A percentile compares a stretch with the other conserved stretches of the same genome.
Conservation (phyloP, 2,329 filamentous ascomycete species). For the Aspergillus pseudoviridinutans region DNA sequence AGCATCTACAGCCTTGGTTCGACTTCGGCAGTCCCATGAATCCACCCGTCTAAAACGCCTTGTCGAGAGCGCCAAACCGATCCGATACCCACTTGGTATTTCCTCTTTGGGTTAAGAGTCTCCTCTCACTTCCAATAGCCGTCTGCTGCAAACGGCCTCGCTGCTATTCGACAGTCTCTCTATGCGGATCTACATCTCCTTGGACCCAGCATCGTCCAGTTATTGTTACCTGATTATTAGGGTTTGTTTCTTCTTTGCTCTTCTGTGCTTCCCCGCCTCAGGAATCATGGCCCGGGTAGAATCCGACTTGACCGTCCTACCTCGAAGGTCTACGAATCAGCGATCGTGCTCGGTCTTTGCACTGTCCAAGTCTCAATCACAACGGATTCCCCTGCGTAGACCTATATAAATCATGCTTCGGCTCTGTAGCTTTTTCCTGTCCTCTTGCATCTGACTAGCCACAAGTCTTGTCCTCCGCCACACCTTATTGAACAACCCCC, state of each 20-base stretch:
- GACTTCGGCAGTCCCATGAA: too few relatives aligned
- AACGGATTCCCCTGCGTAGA: not conserved
- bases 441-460: not conserved
- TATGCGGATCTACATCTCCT: constrained; percentile 6
- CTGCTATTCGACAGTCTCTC: constrained; percentile 5
- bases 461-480: not conserved
- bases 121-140: constrained; percentile 5
- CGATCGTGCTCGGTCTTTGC: constrained; percentile 3
- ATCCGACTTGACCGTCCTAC: not conserved
- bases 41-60: not conserved
- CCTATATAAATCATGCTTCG: constrained; percentile 8
- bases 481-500: not conserved
- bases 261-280: constrained; percentile 1
- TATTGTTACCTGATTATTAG: constrained; percentile 9
- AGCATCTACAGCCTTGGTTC: not conserved
- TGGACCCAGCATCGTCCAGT: not conserved
- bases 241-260: constrained; percentile 7
- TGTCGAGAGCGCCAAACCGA: not conserved
- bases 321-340: constrained; percentile 10
- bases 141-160: constrained; percentile 1
- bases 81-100: not conserved
- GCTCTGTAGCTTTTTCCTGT: not conserved
- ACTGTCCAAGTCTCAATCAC: not conserved
- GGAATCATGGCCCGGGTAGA: constrained; percentile 1
- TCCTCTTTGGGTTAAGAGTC: not conserved